Percentiles rank a stretch among this genome's conserved stretches.
These are phyloP conservation scores for Aspergillus pseudoglaucus DNA, from an alignment of 2,329 filamentous ascomycete species.

Conservation along the genomic window DNA sequence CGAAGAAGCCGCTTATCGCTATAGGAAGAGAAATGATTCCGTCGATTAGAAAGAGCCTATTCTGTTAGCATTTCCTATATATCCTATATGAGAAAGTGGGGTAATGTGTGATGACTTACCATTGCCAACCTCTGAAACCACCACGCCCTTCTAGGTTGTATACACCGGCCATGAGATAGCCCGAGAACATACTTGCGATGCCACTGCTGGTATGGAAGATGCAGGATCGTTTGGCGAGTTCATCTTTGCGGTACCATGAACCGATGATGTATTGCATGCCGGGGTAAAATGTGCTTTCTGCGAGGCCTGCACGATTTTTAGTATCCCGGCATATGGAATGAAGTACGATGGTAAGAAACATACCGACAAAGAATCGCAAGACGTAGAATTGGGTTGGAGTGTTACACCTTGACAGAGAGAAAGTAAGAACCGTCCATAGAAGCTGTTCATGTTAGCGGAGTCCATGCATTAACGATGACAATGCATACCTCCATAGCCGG, in stretches of 20 bases:
- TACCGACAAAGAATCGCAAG: conserved; percentile 45
- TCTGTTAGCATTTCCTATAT: background rate
- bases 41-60: conserved; percentile 48
- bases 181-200: conserved; percentile 40
- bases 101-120: conserved; percentile 13
- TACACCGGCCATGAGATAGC: conserved; percentile 51
- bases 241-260: conserved; percentile 46
- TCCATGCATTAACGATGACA: conserved; percentile 3
- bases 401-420: conserved; percentile 37
- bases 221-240: conserved; percentile 47
- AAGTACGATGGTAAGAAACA: background rate
- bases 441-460: conserved; percentile 20
- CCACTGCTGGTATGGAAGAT: conserved; percentile 47
- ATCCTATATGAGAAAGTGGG: background rate
- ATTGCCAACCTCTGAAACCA: conserved; percentile 51
- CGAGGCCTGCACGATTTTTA: conserved; percentile 29
- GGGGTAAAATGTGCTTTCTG: conserved; percentile 47
- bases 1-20: conserved; percentile 45
- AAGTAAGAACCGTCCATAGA: conserved; percentile 46
- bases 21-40: conserved; percentile 50
- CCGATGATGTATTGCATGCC: conserved; percentile 49
- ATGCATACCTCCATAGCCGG: conserved; percentile 38
- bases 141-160: conserved; percentile 44
- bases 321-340: background rate
- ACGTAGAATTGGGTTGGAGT: conserved; percentile 41